Percentiles rank a stretch among this genome's conserved stretches.
phyloP scores from a whole-genome alignment of 2,329 filamentous ascomycete genomes.

The Talaromyces sp. region DNA sequence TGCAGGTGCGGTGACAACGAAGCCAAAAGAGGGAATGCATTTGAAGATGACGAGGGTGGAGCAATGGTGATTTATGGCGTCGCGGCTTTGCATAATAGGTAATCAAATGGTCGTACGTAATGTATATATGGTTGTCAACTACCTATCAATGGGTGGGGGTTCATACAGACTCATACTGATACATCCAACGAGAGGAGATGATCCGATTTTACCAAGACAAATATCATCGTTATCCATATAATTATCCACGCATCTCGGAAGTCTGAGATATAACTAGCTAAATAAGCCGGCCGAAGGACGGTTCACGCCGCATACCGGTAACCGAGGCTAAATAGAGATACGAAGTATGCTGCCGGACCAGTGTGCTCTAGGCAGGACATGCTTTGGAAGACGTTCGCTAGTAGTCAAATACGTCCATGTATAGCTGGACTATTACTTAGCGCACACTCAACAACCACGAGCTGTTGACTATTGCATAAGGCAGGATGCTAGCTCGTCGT shows the following conservation, averaged over 20 bases:
- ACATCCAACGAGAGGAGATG: background rate
- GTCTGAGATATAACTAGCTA: no score
- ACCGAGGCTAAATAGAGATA: background rate
- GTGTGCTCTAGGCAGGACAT: background rate
- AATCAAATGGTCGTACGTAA: background rate
- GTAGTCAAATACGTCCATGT: background rate
- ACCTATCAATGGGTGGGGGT: background rate
- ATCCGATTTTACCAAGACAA: background rate
- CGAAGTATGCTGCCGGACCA: background rate
- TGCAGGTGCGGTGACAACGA: conserved; percentile 37
- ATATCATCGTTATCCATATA: no score
- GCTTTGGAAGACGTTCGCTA: background rate
- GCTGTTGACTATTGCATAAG: background rate
- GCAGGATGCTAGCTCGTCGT: background rate
- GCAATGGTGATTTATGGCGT: conserved; percentile 26
- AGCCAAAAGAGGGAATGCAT: conserved; percentile 40
- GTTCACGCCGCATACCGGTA: background rate
- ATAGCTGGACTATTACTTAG: background rate
- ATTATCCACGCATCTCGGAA: background rate
- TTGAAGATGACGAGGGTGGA: conserved; percentile 32
- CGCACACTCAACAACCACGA: background rate
- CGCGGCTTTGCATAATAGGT: background rate
- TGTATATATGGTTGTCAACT: background rate
- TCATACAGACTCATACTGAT: background rate
- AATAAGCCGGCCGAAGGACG: background rate